Percentiles rank a stretch among this genome's conserved stretches.
Evolutionary conservation across 1,284 basidiomycete species (phyloP).

Genomic region (Austropuccinia psidii): DNA sequence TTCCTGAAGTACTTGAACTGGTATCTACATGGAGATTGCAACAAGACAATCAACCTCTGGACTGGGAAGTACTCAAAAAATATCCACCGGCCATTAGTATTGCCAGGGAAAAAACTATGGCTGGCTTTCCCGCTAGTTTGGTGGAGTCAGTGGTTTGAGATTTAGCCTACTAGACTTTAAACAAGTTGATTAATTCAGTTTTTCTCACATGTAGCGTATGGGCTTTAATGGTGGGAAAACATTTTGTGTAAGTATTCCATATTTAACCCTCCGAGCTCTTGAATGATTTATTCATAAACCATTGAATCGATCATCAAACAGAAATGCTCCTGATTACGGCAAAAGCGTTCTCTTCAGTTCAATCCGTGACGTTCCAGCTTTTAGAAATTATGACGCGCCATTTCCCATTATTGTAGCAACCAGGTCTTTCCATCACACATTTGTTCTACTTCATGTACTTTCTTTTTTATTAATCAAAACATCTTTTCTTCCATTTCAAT

Average conservation of each 20-base stretch:
- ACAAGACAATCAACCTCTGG: slow-evolving; percentile 29
- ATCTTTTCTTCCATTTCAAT: not conserved
- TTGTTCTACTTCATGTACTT: not conserved
- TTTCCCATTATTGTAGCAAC: slow-evolving; percentile 28
- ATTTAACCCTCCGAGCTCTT: not conserved
- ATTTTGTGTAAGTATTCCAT: slow-evolving; percentile 20
- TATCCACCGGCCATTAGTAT: slow-evolving; percentile 29
- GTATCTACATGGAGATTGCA: slow-evolving; percentile 8
- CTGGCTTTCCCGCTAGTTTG: slow-evolving; percentile 33
- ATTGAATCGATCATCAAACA: not conserved
- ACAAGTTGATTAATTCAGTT: not conserved
- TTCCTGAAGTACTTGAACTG: slow-evolving; percentile 14
- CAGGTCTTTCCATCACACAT: not conserved
- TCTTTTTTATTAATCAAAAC: not conserved
- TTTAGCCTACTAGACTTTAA: not conserved
- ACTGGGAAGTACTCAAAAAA: slow-evolving; percentile 34
- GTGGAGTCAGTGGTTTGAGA: slow-evolving; percentile 8
- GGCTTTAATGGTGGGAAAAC: slow-evolving; percentile 32
- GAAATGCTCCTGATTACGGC: slow-evolving; percentile 27
- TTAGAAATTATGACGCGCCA: slow-evolving; percentile 30
- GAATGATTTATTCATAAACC: not conserved
- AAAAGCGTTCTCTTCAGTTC: slow-evolving; percentile 33
- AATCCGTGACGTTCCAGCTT: slow-evolving; percentile 19
- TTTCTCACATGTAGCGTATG: slow-evolving; percentile 6
- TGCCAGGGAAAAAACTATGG: slow-evolving; percentile 25